Percentiles rank a stretch among this genome's conserved stretches.
Conservation (phyloP, 768 basidiomycete species). For the Trametopsis cervina region DNA sequence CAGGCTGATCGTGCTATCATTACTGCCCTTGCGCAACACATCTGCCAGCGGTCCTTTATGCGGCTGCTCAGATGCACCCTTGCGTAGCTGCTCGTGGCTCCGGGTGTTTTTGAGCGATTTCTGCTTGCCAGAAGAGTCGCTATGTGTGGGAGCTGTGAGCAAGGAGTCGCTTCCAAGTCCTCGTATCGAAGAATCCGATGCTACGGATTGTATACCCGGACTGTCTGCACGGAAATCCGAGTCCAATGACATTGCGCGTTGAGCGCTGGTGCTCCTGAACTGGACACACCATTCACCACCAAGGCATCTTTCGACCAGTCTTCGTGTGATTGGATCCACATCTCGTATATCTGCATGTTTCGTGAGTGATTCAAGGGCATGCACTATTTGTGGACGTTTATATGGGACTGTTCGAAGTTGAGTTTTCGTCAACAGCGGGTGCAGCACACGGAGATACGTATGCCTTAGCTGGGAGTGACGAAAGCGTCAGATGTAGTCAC, state of each 20-base stretch:
- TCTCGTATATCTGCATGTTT: constrained; percentile 73
- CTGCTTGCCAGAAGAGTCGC: constrained; percentile 17
- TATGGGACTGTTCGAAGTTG: constrained; percentile 82
- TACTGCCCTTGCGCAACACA: constrained; percentile 18
- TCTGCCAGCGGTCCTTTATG: constrained; percentile 24
- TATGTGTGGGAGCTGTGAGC: constrained; percentile 20
- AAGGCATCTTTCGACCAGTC: constrained; percentile 89
- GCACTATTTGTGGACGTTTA: constrained; percentile 87
- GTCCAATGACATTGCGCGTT: constrained; percentile 24
- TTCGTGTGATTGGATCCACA: constrained; percentile 78
- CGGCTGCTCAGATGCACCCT: constrained; percentile 31
- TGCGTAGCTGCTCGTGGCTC: constrained; percentile 57
- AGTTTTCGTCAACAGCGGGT: constrained; percentile 91
- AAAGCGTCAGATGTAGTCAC: neutral
- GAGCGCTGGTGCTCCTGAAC: constrained; percentile 35
- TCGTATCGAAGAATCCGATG: constrained; percentile 14
- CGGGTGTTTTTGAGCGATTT: constrained; percentile 55
- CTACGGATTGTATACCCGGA: constrained; percentile 36
- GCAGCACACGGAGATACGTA: constrained; percentile 93
- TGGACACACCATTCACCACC: constrained; percentile 82
- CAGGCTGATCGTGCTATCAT: constrained; percentile 26
- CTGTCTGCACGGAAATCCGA: constrained; percentile 30
- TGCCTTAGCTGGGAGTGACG: constrained; percentile 63
- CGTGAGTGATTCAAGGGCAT: constrained; percentile 71
- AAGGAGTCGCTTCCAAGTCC: constrained; percentile 29